Evolutionary conservation across 2,329 filamentous ascomycete species (phyloP).

Genomic region (Cladophialophora carrionii): DNA sequence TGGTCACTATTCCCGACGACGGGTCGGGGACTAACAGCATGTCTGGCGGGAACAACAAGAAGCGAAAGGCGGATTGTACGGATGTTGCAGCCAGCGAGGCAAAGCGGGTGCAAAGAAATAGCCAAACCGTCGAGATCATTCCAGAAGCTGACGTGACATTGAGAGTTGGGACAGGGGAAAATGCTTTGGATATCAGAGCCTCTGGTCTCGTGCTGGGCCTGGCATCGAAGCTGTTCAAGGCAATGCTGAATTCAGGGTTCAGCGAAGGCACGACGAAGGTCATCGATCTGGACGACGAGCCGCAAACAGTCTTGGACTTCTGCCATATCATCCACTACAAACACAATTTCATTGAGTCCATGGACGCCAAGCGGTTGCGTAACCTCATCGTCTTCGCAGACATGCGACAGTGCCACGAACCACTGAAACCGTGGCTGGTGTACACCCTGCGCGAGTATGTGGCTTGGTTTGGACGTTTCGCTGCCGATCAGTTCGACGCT

Average conservation of each 20-base stretch:
- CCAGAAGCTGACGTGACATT: constrained; percentile 2
- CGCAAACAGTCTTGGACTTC: constrained; percentile 7
- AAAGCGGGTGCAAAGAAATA: not conserved
- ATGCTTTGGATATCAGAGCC: constrained; percentile 6
- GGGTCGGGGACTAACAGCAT: no score
- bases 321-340: constrained; percentile 2
- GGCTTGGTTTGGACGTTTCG: not conserved
- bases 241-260: constrained; percentile 11
- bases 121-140: constrained; percentile 1
- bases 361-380: not conserved
- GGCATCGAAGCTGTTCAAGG: constrained; percentile 8
- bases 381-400: constrained; percentile 5
- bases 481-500: not conserved
- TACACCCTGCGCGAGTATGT: not conserved
- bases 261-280: constrained; percentile 4
- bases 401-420: constrained; percentile 3
- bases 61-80: not conserved
- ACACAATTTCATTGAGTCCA: not conserved
- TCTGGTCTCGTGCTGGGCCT: constrained; percentile 6
- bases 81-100: not conserved
- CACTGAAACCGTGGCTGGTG: constrained; percentile 2
- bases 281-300: constrained; percentile 7
- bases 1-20: no score
- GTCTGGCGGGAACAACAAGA: not conserved
- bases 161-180: not conserved